phyloP scores from a whole-genome alignment of 2,329 filamentous ascomycete species.

The Chrysosporium keratinophilum region DNA sequence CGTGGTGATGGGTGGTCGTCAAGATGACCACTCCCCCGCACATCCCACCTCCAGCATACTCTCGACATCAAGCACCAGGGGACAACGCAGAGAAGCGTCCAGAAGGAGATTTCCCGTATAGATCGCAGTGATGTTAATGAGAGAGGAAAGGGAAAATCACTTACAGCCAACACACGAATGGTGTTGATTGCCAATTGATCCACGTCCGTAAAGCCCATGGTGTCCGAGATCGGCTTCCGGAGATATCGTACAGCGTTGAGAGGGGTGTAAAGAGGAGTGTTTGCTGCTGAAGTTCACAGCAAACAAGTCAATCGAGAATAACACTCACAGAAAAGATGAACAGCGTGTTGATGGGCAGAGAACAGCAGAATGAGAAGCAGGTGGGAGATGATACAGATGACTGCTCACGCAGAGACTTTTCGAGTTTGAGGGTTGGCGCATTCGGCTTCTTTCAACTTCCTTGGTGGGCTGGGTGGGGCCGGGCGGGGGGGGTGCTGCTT shows the following conservation, averaged over 20 bases:
- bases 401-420: no score
- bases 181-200: slow-evolving; percentile 95
- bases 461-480: slow-evolving; percentile 24
- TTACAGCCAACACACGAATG: slow-evolving; percentile 89
- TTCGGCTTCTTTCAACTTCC: no score
- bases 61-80: slow-evolving; percentile 2
- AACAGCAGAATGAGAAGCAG: not conserved
- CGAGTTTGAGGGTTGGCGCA: no score
- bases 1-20: not conserved
- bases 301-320: not conserved
- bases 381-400: not conserved
- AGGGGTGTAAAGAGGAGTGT: not conserved
- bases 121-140: not conserved
- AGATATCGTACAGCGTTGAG: not conserved
- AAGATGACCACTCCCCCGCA: slow-evolving; percentile 6
- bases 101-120: not conserved
- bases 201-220: slow-evolving; percentile 78
- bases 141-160: slow-evolving; percentile 33
- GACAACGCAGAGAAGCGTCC: not conserved
- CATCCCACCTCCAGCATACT: not conserved
- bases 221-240: slow-evolving; percentile 22
- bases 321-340: not conserved
- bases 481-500: not conserved
- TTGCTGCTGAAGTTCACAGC: not conserved
- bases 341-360: not conserved